These are phyloP conservation scores for Aspergillus leporis DNA, from an alignment of 495 filamentous ascomycete genomes.

Conservation along the genomic window DNA sequence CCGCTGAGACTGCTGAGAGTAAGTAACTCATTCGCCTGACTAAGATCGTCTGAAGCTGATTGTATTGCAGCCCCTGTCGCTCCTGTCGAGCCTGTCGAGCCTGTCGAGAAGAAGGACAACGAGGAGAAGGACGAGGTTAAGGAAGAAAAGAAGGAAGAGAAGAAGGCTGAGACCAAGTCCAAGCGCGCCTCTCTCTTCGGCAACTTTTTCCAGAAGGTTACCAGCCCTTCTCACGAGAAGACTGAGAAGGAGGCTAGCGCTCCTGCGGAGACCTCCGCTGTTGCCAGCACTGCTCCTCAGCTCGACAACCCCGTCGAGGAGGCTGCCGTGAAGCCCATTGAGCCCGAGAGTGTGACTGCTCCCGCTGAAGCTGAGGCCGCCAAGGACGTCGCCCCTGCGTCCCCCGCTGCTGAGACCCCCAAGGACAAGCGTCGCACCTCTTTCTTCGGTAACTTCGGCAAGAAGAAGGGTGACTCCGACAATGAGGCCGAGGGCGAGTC, in stretches of 20 bases:
- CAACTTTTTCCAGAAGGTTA: constrained; percentile 56
- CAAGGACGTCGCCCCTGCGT: constrained; percentile 36
- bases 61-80: constrained; percentile 17
- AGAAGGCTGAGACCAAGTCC: constrained; percentile 36
- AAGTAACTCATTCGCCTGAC: constrained; percentile 6
- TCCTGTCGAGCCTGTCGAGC: constrained; percentile 18
- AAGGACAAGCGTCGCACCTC: constrained; percentile 59
- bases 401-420: constrained; percentile 34
- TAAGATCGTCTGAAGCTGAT: not conserved
- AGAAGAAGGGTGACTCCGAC: constrained; percentile 55
- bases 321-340: constrained; percentile 41
- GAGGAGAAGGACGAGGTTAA: constrained; percentile 35
- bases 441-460: constrained; percentile 54
- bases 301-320: constrained; percentile 52
- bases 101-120: constrained; percentile 34
- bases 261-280: constrained; percentile 43
- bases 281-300: constrained; percentile 52
- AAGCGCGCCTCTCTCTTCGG: constrained; percentile 56
- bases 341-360: constrained; percentile 45
- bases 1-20: constrained; percentile 34
- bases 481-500: constrained; percentile 51
- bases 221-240: constrained; percentile 54
- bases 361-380: constrained; percentile 42
- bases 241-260: constrained; percentile 51
- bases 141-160: constrained; percentile 41